These are phyloP conservation scores for Aspergillus calidoustus DNA, from an alignment of 2,329 filamentous ascomycete species.

Conservation along the genomic window DNA sequence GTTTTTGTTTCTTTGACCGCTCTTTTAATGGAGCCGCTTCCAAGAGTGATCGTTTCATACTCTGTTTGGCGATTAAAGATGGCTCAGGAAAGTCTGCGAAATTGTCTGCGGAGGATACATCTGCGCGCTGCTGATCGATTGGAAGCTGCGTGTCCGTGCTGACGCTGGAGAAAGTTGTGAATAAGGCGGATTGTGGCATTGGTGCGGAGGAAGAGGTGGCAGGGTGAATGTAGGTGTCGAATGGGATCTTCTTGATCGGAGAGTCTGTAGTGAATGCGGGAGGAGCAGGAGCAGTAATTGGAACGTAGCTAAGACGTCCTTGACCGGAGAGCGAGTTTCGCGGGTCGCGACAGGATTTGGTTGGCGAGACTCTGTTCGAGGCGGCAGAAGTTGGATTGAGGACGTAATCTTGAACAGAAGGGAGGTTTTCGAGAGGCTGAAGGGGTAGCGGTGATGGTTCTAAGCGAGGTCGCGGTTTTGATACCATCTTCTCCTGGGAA, in stretches of 20 bases:
- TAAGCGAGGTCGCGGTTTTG: constrained; percentile 46
- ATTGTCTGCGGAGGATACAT: constrained; percentile 47
- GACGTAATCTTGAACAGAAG: constrained; percentile 64
- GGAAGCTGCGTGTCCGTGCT: constrained; percentile 45
- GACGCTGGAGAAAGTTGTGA: constrained; percentile 55
- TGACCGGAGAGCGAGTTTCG: constrained; percentile 61
- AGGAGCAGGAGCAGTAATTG: constrained; percentile 56
- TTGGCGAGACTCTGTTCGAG: constrained; percentile 66
- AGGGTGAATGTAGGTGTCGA: constrained; percentile 32
- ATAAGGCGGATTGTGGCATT: constrained; percentile 51
- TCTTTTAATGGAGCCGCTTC: constrained; percentile 77
- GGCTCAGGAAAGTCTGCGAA: constrained; percentile 54
- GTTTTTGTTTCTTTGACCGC: constrained; percentile 71
- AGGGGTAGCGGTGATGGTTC: constrained; percentile 59
- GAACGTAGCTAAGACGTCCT: constrained; percentile 66
- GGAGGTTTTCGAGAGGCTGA: constrained; percentile 44
- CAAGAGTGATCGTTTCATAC: constrained; percentile 65
- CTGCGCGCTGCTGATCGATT: constrained; percentile 53
- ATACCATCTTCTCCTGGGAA: constrained; percentile 42
- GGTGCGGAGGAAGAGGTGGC: constrained; percentile 29
- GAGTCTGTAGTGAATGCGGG: constrained; percentile 53
- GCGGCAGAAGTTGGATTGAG: constrained; percentile 64
- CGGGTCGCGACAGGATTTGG: constrained; percentile 63
- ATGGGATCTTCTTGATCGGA: constrained; percentile 51
- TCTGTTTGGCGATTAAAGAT: constrained; percentile 49